Percentiles rank a stretch among this genome's conserved stretches.
These are phyloP conservation scores for Monosporascus sp. DNA, from an alignment of 2,329 filamentous ascomycete species.

Conservation along the genomic window DNA sequence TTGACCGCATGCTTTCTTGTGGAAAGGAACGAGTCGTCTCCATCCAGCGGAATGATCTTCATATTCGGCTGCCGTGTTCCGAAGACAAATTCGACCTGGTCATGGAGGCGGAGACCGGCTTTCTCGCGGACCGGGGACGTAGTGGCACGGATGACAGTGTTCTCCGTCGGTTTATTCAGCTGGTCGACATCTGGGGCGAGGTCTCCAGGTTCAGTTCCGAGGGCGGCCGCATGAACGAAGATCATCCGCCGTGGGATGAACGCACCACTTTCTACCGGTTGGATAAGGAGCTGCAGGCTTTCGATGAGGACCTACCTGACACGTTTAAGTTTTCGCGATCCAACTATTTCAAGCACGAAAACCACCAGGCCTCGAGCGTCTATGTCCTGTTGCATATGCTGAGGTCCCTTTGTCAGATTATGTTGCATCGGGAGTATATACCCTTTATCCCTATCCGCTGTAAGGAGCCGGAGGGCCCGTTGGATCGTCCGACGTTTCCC, in stretches of 20 bases:
- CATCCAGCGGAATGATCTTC: conserved; percentile 54
- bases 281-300: conserved; percentile 43
- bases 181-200: conserved; percentile 58
- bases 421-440: conserved; percentile 64
- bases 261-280: conserved; percentile 51
- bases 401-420: conserved; percentile 59
- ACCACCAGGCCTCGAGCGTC: conserved; percentile 55
- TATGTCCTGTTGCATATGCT: conserved; percentile 66
- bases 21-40: conserved; percentile 58
- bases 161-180: conserved; percentile 48
- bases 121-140: conserved; percentile 30
- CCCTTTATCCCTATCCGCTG: conserved; percentile 59
- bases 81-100: conserved; percentile 61
- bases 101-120: conserved; percentile 50
- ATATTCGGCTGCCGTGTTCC: conserved; percentile 63
- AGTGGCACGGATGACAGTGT: conserved; percentile 39
- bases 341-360: conserved; percentile 64
- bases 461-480: conserved; percentile 44
- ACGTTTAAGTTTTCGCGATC: conserved; percentile 53
- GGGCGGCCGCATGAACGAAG: conserved; percentile 46
- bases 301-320: conserved; percentile 49
- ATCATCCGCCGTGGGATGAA: conserved; percentile 54
- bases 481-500: conserved; percentile 54
- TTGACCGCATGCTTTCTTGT: conserved; percentile 65
- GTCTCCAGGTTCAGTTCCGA: conserved; percentile 51